Evolutionary conservation across 805 yeast genomes (phyloP).

Genomic region (Zygotorulaspora sp.): DNA sequence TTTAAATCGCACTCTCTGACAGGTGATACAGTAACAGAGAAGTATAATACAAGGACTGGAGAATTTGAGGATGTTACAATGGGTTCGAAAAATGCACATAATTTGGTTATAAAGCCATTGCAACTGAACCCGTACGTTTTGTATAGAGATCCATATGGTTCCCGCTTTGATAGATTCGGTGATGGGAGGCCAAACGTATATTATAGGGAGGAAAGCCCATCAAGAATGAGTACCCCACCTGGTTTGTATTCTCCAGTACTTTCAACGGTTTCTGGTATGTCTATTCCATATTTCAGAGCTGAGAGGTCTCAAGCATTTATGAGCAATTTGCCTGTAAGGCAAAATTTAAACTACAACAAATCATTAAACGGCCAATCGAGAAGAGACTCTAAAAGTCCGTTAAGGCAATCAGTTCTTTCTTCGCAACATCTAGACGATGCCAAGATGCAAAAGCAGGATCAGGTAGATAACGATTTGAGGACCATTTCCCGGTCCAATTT

Average conservation of each 20-base stretch:
- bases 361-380: constrained; percentile 4
- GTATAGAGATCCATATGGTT: constrained; percentile 7
- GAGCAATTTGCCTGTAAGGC: constrained; percentile 4
- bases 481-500: neutral
- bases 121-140: constrained; percentile 4
- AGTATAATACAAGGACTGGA: constrained; percentile 32
- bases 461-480: neutral
- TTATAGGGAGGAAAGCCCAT: constrained; percentile 6
- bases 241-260: constrained; percentile 11
- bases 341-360: constrained; percentile 1
- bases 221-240: constrained; percentile 7
- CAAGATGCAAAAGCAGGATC: neutral
- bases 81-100: constrained; percentile 6
- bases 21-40: constrained; percentile 33
- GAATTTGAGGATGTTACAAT: constrained; percentile 22
- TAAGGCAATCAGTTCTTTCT: constrained; percentile 7
- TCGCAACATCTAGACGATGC: constrained; percentile 1
- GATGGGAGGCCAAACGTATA: constrained; percentile 1
- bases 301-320: constrained; percentile 4
- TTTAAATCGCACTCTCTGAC: constrained; percentile 49
- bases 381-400: constrained; percentile 11
- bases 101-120: constrained; percentile 7
- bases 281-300: constrained; percentile 8
- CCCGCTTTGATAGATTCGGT: constrained; percentile 1
- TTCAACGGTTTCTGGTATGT: constrained; percentile 11